Base-by-base conservation (phyloP, 305 asterid species). In the Withania somnifera region DNA sequence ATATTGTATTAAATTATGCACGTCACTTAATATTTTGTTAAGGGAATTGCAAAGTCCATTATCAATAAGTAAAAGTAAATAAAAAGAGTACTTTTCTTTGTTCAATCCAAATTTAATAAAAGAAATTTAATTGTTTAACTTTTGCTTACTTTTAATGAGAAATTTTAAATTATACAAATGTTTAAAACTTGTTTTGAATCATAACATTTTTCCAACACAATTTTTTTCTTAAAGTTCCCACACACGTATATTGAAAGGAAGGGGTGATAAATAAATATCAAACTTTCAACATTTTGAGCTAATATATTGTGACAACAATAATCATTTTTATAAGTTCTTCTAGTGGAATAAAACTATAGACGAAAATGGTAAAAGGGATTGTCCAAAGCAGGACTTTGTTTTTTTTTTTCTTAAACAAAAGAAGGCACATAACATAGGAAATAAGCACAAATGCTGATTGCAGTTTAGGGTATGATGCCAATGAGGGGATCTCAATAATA, bases 371-470 rank as follows among this genome's bases (percentile, higher is more conserved):
- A 75, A 73, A 26, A 75, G 45, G 7, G 6, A 9, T 28, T n/a
- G 9, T 7, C 61, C 61, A 26, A 50, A 75, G 5, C 14, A n/a
- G 79, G 13, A 47, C 0, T 20, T 9, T 40, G 7, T 1, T 54
- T 11, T 22, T 38, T 38, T 11, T 38, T 77, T 28, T 11, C 51
- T 13, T 6, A 14, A 11, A 47, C 32, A 81, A 81, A 64, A 86
- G 7, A 10, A 34, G 7, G 40, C 13, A 53, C 45, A 20, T 7
- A 79, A 80, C 78, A 82, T 78, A 81, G 86, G 79, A 82, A 88
- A 80, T 71, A 58, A 83, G 89, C 79, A 84, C 86, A 82, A 63
- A 83, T 86, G 79, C 85, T 86, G 81, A 24, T 71, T 84, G 84
- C 87, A 73, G n/a, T 81, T 75, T 82, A n/a, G 52, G 86, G 80